Evolutionary conservation across 192 early-diverging fungal species (phyloP).

Genomic region (Backusella luteola): DNA sequence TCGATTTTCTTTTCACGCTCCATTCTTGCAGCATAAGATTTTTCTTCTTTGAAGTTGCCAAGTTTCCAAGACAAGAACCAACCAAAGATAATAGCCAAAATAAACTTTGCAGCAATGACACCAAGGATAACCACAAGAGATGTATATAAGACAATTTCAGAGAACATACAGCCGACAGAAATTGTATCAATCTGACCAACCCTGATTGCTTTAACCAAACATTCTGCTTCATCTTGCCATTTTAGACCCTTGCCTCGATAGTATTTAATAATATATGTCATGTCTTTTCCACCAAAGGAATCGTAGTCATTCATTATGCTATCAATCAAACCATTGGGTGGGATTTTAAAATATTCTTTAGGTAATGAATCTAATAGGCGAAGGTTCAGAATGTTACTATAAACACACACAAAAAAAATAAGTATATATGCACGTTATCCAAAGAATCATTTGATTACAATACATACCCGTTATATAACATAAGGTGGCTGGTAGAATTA

Average conservation of each 20-base stretch:
- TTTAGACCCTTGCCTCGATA: constrained; percentile 44
- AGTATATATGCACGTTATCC: not conserved
- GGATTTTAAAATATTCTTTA: constrained; percentile 14
- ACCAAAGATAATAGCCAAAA: constrained; percentile 74
- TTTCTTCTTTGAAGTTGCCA: constrained; percentile 65
- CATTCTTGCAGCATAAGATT: constrained; percentile 65
- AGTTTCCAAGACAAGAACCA: constrained; percentile 82
- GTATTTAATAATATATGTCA: constrained; percentile 46
- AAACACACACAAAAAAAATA: not conserved
- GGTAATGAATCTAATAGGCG: constrained; percentile 34
- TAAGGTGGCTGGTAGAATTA: constrained; percentile 45
- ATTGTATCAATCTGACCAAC: constrained; percentile 79
- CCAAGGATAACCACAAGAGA: constrained; percentile 72
- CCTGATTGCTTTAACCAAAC: constrained; percentile 70
- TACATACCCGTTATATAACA: constrained; percentile 56
- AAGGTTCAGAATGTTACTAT: constrained; percentile 37
- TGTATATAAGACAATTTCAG: constrained; percentile 71
- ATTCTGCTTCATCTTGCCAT: constrained; percentile 55
- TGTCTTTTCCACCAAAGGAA: constrained; percentile 48
- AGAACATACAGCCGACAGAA: constrained; percentile 80
- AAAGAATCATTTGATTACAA: not conserved
- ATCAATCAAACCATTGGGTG: constrained; percentile 27
- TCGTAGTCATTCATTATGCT: not conserved
- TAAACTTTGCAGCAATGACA: constrained; percentile 65
- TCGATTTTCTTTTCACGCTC: constrained; percentile 72